Base-by-base conservation (phyloP, 2,329 filamentous ascomycete genomes). In the Diaporthe citriasiana region DNA sequence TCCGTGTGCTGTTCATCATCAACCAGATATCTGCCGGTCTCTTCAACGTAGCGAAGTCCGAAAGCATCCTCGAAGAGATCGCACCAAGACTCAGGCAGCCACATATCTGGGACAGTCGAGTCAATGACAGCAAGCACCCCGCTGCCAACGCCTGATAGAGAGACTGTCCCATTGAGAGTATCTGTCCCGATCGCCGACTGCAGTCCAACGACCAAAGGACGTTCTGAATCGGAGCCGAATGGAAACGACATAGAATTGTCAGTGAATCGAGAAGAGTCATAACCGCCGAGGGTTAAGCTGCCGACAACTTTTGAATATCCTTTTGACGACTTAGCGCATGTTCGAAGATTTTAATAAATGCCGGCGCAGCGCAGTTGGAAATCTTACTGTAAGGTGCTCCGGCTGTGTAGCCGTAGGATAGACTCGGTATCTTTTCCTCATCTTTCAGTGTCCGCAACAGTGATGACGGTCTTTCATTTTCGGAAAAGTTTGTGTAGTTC, bases 391-490 rank as follows among this genome's bases (percentile, higher is more conserved):
- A 68, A 19, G 63, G 63, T 38, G 63, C 63, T 40, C 63, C 63
- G n/a, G 63, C 63, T 12, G 63, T 68, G 33, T 68, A 68, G 22
- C 63, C 63, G 33, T 68, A 68, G 13, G 63, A 68, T 27, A 68
- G 33, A 22, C 63, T 68, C 30, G 63, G 33, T 53, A 68, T 68
- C 3, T 12, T 40, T 40, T 27, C 45, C n/a, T 35, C 51, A n/a
- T 68, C 63, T 53, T 68, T 68, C 33, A 68, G 30, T 27, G 63
- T 68, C 47, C 63, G 45, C 63, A 68, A 22, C 47, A 68, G 51
- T n/a, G 63, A 68, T 3, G 33, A 53, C 6, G 63, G 63, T 68
- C 33, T 50, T 17, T 68, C 63, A 5, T 68, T 33, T 8, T 68
- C 47, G 17, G 63, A 51, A 19, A 68, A 68, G n/a, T 68, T 68